Conservation (phyloP, 2,329 filamentous ascomycete species). For the Cladosporium oxysporum region DNA sequence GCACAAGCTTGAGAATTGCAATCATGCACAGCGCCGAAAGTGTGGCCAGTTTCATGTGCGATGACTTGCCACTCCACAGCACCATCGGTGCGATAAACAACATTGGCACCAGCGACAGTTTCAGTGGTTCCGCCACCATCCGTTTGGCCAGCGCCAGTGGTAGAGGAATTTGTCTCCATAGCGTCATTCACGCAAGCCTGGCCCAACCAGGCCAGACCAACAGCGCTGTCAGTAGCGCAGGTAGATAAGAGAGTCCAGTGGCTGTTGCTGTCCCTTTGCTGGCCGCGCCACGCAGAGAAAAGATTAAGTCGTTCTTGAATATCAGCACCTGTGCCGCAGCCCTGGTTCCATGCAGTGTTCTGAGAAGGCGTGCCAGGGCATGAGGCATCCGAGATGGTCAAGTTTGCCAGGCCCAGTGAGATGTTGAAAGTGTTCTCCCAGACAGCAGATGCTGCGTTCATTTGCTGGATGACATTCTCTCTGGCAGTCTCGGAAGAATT, state of each 20-base stretch:
- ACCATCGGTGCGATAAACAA: conserved; percentile 71
- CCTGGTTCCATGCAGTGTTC: conserved; percentile 80
- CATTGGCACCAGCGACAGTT: conserved; percentile 81
- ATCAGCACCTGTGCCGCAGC: conserved; percentile 61
- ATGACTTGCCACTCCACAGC: conserved; percentile 91
- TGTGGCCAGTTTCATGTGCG: conserved; percentile 91
- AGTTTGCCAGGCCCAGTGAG: conserved; percentile 82
- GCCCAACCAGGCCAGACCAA: conserved; percentile 90
- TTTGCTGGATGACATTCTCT: conserved; percentile 74
- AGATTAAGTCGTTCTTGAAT: conserved; percentile 80
- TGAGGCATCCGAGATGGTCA: conserved; percentile 72
- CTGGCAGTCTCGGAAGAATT: conserved; percentile 64
- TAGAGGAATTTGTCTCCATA: conserved; percentile 45
- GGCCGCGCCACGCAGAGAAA: conserved; percentile 86
- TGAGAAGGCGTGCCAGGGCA: conserved; percentile 71
- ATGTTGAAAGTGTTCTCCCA: conserved; percentile 96
- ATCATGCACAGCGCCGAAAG: conserved; percentile 94
- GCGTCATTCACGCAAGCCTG: conserved; percentile 71
- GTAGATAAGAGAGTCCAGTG: conserved; percentile 90
- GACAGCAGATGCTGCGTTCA: conserved; percentile 83
- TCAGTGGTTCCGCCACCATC: conserved; percentile 55
- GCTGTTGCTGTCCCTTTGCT: conserved; percentile 75
- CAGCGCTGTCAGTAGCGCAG: conserved; percentile 78
- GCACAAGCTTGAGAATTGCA: conserved; percentile 70
- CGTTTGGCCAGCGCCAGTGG: conserved; percentile 39